Conservation (phyloP, 805 yeast species). For the Nakazawaea populi region DNA sequence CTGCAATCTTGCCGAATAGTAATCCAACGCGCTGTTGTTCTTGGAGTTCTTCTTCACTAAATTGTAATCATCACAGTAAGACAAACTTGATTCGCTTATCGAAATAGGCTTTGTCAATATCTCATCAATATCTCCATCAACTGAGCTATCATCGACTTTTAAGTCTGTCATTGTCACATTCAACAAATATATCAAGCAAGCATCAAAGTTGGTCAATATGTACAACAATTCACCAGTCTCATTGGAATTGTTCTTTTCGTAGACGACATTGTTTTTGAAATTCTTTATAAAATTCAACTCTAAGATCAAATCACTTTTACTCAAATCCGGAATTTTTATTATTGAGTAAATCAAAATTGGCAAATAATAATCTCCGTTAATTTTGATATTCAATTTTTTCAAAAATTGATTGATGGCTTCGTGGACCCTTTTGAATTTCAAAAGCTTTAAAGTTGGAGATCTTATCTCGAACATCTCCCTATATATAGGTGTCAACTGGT, state of each 20-base stretch:
- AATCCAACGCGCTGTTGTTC: neutral
- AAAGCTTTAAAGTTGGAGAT: conserved; percentile 28
- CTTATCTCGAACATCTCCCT: conserved; percentile 24
- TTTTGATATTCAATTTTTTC: conserved; percentile 12
- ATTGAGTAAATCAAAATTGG: conserved; percentile 28
- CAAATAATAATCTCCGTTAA: conserved; percentile 28
- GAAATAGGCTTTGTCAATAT: conserved; percentile 23
- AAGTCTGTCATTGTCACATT: conserved; percentile 27
- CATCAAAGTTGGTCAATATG: conserved; percentile 30
- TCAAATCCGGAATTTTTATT: conserved; percentile 23
- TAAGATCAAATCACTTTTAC: conserved; percentile 20
- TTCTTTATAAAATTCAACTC: conserved; percentile 28
- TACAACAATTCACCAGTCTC: conserved; percentile 27
- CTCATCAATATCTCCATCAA: conserved; percentile 34
- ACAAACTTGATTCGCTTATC: conserved; percentile 5
- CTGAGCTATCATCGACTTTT: neutral
- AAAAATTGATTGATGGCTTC: conserved; percentile 21
- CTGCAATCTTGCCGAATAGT: conserved; percentile 6
- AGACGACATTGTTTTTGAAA: conserved; percentile 24
- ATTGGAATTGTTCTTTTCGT: conserved; percentile 17
- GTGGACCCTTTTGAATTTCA: conserved; percentile 24
- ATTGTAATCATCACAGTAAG: conserved; percentile 10
- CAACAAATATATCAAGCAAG: conserved; percentile 26
- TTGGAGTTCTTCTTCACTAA: neutral
- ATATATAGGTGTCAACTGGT: conserved; percentile 21